Evolutionary conservation across 2,329 filamentous ascomycete species (phyloP).

Genomic region (Eutypa lata): DNA sequence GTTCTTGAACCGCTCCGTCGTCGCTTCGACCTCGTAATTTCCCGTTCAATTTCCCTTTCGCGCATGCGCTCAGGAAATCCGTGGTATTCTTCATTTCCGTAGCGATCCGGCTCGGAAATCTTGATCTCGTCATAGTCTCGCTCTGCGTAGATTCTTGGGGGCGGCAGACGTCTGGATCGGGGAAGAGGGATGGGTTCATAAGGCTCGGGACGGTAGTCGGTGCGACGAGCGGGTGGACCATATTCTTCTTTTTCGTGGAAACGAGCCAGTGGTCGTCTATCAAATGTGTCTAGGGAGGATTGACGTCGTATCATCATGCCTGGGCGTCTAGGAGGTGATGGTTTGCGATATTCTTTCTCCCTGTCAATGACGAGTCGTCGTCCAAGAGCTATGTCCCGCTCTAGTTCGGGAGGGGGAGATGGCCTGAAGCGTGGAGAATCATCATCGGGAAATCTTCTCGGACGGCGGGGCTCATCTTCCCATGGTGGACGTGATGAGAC

Average conservation of each 20-base stretch:
- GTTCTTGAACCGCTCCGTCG: conserved; percentile 42
- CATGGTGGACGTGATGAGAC: conserved; percentile 32
- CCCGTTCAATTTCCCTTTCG: conserved; percentile 64
- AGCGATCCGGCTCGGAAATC: conserved; percentile 64
- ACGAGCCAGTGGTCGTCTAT: conserved; percentile 61
- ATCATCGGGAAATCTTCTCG: conserved; percentile 53
- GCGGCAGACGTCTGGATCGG: conserved; percentile 57
- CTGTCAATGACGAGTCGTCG: conserved; percentile 49
- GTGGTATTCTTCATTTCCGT: conserved; percentile 70
- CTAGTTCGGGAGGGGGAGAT: conserved; percentile 44
- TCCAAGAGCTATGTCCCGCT: conserved; percentile 37
- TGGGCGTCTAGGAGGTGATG: conserved; percentile 59
- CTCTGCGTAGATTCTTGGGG: conserved; percentile 55
- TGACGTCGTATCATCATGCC: conserved; percentile 68
- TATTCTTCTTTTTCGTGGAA: conserved; percentile 53
- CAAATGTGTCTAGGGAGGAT: conserved; percentile 87
- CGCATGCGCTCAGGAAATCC: conserved; percentile 56
- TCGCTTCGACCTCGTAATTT: conserved; percentile 50
- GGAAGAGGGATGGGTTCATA: conserved; percentile 68
- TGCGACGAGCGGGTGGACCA: conserved; percentile 46
- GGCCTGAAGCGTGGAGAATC: conserved; percentile 35
- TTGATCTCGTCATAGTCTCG: conserved; percentile 64
- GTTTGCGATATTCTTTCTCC: conserved; percentile 45
- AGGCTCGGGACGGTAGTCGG: conserved; percentile 54
- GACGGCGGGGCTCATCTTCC: conserved; percentile 41